phyloP scores from a whole-genome alignment of 257 asterid genomes.

The Solanum gracilifrons region DNA sequence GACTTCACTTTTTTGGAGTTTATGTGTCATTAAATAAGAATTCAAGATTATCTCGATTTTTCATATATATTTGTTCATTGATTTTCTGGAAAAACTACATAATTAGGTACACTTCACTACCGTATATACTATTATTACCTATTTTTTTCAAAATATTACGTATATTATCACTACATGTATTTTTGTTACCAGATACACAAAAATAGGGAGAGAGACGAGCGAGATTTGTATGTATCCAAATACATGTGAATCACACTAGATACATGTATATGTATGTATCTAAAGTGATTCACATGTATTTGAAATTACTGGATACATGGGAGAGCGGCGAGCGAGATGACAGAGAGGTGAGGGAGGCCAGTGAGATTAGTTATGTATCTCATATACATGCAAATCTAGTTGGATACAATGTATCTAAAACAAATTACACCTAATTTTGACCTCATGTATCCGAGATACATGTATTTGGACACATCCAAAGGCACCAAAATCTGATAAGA shows the following conservation, averaged over 20 bases:
- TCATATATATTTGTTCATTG: neutral
- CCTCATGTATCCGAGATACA: neutral
- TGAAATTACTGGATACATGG: accelerated
- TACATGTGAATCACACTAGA: neutral
- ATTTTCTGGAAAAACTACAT: neutral
- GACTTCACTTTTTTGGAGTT: neutral
- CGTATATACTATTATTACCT: too few relatives aligned
- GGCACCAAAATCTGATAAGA: too few relatives aligned
- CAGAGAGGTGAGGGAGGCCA: too few relatives aligned
- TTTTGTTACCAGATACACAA: neutral
- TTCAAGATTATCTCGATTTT: too few relatives aligned
- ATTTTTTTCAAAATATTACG: too few relatives aligned
- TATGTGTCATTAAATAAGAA: too few relatives aligned
- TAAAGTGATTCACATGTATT: neutral
- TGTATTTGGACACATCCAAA: too few relatives aligned
- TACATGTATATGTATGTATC: neutral
- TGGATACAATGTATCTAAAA: too few relatives aligned
- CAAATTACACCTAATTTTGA: too few relatives aligned
- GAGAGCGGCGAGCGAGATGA: accelerated
- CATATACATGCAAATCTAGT: accelerated
- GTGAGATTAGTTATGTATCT: neutral
- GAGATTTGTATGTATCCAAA: neutral
- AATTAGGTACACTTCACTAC: too few relatives aligned
- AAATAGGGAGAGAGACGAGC: neutral
- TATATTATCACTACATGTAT: too few relatives aligned